Evolutionary conservation across 108 stramenopile species (phyloP).

Genomic region (Cyclotella cryptica): DNA sequence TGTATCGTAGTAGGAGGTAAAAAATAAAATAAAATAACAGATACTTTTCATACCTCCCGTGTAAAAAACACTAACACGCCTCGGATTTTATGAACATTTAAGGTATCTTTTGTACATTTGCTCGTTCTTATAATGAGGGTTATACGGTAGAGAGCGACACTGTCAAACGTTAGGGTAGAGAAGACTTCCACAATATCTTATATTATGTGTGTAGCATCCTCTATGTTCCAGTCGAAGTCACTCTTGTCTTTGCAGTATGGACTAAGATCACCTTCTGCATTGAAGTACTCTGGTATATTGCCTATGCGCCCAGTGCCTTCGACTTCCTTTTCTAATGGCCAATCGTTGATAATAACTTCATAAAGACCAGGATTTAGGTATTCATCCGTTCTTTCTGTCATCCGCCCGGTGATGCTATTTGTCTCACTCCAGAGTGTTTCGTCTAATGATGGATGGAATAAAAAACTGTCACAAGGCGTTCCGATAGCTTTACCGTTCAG

Average conservation of each 20-base stretch:
- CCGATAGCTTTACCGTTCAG: constrained; percentile 35
- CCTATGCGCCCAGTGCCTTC: constrained; percentile 26
- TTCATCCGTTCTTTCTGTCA: not conserved
- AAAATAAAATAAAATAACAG: no score
- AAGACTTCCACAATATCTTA: not conserved
- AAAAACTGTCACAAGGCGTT: constrained; percentile 27
- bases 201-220: constrained; percentile 34
- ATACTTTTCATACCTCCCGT: no score
- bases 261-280: constrained; percentile 12
- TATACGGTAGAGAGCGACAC: no score
- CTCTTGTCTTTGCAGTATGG: constrained; percentile 25
- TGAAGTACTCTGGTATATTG: constrained; percentile 30
- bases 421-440: not conserved
- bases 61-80: no score
- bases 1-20: no score
- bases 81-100: no score
- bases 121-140: no score
- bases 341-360: constrained; percentile 21
- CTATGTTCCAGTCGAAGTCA: constrained; percentile 18
- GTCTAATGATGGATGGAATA: constrained; percentile 10
- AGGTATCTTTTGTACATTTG: no score
- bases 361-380: constrained; percentile 14
- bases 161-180: no score
- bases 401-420: not conserved
- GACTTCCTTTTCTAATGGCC: constrained; percentile 20